Evolutionary conservation across 2,329 filamentous ascomycete genomes (phyloP).

Genomic region (Penicillium sp.): DNA sequence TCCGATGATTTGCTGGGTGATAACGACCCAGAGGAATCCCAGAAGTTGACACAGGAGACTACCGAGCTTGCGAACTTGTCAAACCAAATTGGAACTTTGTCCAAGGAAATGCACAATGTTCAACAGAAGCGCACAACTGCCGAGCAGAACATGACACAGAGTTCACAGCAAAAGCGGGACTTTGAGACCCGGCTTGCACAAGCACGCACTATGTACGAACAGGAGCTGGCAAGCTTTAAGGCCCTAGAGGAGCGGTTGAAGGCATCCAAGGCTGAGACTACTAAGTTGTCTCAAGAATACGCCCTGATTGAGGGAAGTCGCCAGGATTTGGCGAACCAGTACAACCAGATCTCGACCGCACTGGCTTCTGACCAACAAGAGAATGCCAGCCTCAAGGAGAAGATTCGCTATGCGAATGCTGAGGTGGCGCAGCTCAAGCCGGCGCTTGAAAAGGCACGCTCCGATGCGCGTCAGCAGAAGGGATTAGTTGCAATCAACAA

Average conservation of each 20-base stretch:
- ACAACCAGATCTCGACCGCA: conserved; percentile 70
- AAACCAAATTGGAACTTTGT: conserved; percentile 87
- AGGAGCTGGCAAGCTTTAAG: conserved; percentile 85
- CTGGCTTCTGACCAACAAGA: conserved; percentile 87
- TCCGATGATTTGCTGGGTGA: conserved; percentile 89
- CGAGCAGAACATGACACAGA: conserved; percentile 79
- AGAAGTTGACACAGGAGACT: conserved; percentile 83
- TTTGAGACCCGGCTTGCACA: conserved; percentile 87
- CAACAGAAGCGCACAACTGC: conserved; percentile 76
- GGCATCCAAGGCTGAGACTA: conserved; percentile 74
- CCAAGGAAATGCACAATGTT: conserved; percentile 92
- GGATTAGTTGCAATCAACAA: conserved; percentile 97
- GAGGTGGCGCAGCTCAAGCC: conserved; percentile 84
- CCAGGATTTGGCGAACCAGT: conserved; percentile 79
- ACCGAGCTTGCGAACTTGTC: conserved; percentile 93
- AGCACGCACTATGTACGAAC: conserved; percentile 84
- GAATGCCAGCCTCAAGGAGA: conserved; percentile 81
- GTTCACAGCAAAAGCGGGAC: conserved; percentile 83
- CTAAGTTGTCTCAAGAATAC: conserved; percentile 80
- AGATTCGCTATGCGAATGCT: conserved; percentile 77
- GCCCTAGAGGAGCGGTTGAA: conserved; percentile 80
- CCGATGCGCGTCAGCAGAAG: conserved; percentile 91
- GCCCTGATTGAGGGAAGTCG: conserved; percentile 78
- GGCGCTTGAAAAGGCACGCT: conserved; percentile 88
- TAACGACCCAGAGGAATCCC: conserved; percentile 82